Base-by-base conservation (phyloP, 1,139 yeast species). In the Diutina neorugosa region DNA sequence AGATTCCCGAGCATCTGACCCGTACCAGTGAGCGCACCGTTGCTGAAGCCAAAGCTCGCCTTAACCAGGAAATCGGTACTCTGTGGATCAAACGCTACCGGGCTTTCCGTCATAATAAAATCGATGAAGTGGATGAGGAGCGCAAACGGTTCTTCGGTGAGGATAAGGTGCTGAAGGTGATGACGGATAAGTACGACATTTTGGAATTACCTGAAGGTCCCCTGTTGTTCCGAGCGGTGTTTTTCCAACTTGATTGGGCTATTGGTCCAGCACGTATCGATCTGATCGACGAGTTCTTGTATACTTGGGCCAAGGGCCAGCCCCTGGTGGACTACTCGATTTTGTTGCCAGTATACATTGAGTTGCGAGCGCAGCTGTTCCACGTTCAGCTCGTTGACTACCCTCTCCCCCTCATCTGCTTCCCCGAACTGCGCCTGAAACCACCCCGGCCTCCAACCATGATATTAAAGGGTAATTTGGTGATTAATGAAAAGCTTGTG, bases 71-170 rank as follows among this genome's bases (percentile, higher is more conserved):
- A 56, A 69, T 86, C 44, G 78, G 93, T 0, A 73, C 72, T 20
- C 80, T 94, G 0, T 91, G 98, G 98, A 76, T 86, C 31, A 57
- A 61, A 51, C 72, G 69, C 55, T 72, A 57, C 58, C 62, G 59
- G 43, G 55, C 60, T 18, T 73, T 68, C 59, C 61, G 65, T 20
- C 49, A 57, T 1, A 60, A 61, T 9, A 69, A 71, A 56, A 56
- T 60, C 16, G 55, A 62, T 6, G 57, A 57, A 20, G 71, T 76
- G 74, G 59, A 57, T 47, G 54, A 58, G 9, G 63, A 70, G 51
- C 53, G 62, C 19, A 61, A 60, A 12, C 57, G 61, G 20, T 63
- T 64, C 3, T 74, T 76, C 76, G 77, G 76, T 1, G 59, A 59
- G 4, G 78, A 73, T 49, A 59, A 57, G 11, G 61, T 74, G 34